These are phyloP conservation scores for Phoma sp. DNA, from an alignment of 2,329 filamentous ascomycete species.

Conservation along the genomic window DNA sequence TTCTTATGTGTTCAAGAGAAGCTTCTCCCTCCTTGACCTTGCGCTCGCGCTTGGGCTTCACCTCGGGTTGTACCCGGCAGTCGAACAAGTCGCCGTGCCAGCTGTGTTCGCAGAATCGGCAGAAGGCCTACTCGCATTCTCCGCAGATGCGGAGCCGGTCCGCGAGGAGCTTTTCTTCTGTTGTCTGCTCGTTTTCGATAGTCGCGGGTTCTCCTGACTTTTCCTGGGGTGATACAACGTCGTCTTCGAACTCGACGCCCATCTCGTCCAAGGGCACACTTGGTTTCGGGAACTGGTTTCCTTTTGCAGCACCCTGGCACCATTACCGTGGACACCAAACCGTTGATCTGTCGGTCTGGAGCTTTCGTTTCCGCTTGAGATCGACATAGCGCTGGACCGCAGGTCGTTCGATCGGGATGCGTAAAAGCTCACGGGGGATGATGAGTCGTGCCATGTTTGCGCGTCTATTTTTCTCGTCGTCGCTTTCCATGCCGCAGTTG, in stretches of 20 bases:
- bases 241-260: not conserved
- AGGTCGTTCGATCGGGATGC: not conserved
- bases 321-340: constrained; percentile 4
- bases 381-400: constrained; percentile 8
- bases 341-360: not conserved
- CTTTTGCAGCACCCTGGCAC: not conserved
- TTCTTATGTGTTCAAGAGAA: not conserved
- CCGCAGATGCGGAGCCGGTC: not conserved
- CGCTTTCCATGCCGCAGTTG: not conserved
- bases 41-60: not conserved
- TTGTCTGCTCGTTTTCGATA: not conserved
- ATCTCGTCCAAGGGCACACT: not conserved
- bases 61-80: not conserved
- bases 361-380: constrained; percentile 6
- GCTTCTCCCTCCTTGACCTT: not conserved
- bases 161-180: not conserved
- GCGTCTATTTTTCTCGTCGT: not conserved
- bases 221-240: not conserved
- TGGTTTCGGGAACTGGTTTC: not conserved
- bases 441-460: not conserved
- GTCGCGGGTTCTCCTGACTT: too few species aligned
- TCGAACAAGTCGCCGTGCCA: constrained; percentile 9
- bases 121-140: constrained; percentile 9
- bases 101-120: not conserved
- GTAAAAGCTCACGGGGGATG: not conserved